These are phyloP conservation scores for Darksidea phi DNA, from an alignment of 495 filamentous ascomycete genomes.

Conservation along the genomic window DNA sequence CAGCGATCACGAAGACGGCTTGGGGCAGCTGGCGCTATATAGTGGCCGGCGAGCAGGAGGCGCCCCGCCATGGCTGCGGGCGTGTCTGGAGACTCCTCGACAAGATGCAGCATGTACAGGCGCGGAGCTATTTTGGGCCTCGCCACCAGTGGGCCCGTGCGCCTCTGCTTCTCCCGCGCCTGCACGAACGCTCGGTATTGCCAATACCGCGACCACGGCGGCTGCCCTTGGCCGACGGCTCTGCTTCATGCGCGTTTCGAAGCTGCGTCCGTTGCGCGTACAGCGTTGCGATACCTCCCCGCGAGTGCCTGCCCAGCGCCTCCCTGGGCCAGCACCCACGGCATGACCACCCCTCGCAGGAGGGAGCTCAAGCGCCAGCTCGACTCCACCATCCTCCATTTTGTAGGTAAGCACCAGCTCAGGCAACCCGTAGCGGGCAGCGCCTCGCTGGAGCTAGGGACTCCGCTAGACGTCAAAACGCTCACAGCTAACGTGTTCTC, in stretches of 20 bases:
- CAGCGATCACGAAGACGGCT: neutral
- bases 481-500: slow-evolving; percentile 31
- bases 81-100: too few species aligned
- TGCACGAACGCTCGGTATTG: slow-evolving; percentile 5
- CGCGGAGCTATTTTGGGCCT: too few species aligned
- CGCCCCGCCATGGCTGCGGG: too few species aligned
- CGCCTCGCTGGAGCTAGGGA: too few species aligned
- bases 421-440: neutral
- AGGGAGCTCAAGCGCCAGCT: slow-evolving; percentile 48
- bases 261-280: neutral
- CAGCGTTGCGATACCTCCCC: neutral
- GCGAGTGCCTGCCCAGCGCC: neutral
- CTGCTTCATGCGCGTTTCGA: slow-evolving; percentile 20
- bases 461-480: too few species aligned
- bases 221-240: neutral
- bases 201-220: slow-evolving; percentile 8
- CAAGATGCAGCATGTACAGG: too few species aligned
- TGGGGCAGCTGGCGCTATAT: too few species aligned
- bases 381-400: slow-evolving; percentile 73
- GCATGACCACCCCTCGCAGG: neutral
- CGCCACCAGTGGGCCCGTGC: too few species aligned
- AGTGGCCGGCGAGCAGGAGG: too few species aligned
- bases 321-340: neutral
- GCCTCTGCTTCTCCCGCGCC: too few species aligned
- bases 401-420: slow-evolving; percentile 53